phyloP scores from a whole-genome alignment of 352 stramenopile genomes.

The Phytopythium ostracodes region DNA sequence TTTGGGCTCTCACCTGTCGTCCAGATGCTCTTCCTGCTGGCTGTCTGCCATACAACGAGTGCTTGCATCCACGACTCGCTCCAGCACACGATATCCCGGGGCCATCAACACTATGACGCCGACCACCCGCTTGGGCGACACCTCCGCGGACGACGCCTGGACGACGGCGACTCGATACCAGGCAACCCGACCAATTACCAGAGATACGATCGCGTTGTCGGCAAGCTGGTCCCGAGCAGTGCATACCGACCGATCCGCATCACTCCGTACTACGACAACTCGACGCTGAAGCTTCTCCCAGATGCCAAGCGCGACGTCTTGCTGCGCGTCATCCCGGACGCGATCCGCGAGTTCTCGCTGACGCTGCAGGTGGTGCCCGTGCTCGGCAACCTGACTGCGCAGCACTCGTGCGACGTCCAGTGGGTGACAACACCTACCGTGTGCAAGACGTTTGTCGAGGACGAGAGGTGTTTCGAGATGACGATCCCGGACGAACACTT shows the following conservation, averaged over 20 bases:
- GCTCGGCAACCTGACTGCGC: slow-evolving; percentile 51
- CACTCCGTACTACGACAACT: slow-evolving; percentile 65
- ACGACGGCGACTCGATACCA: neutral
- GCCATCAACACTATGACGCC: slow-evolving; percentile 22
- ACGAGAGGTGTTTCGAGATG: slow-evolving; percentile 73
- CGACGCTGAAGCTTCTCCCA: slow-evolving; percentile 36
- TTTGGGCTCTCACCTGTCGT: neutral
- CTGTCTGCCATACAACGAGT: neutral
- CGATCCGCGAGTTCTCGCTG: slow-evolving; percentile 52
- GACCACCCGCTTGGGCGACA: slow-evolving; percentile 18
- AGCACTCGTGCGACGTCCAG: slow-evolving; percentile 51
- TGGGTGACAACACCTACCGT: slow-evolving; percentile 50
- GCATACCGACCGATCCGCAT: slow-evolving; percentile 63
- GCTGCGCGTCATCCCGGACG: slow-evolving; percentile 56
- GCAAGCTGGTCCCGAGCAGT: slow-evolving; percentile 13
- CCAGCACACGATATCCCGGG: slow-evolving; percentile 16
- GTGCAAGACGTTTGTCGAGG: slow-evolving; percentile 47
- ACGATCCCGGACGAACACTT: slow-evolving; percentile 62
- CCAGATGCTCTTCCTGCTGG: neutral
- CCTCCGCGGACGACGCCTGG: slow-evolving; percentile 9
- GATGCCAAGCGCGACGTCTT: slow-evolving; percentile 39
- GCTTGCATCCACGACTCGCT: slow-evolving; percentile 31
- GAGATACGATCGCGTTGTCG: slow-evolving; percentile 33
- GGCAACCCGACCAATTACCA: slow-evolving; percentile 28
- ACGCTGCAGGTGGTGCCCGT: slow-evolving; percentile 62